A percentile compares a stretch with the other conserved stretches of the same genome.
These are phyloP conservation scores for Chimonanthus salicifolius DNA, from an alignment of 164 flowering plant species.

Conservation along the genomic window DNA sequence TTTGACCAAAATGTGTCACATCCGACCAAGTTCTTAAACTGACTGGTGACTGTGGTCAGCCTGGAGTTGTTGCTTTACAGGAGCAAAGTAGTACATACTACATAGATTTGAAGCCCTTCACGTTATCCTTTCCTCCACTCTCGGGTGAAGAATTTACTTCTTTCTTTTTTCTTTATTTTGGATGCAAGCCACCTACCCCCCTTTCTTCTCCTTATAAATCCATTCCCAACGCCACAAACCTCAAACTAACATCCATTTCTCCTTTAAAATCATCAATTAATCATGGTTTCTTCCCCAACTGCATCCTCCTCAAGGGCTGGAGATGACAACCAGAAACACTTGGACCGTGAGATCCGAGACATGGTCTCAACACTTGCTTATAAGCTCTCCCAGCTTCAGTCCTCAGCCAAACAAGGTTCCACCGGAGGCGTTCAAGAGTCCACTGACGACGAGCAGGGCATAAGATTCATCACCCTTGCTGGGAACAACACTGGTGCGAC, in stretches of 20 bases:
- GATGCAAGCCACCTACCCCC: background rate
- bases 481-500: conserved; percentile 74
- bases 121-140: conserved; percentile 1
- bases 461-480: conserved; percentile 57
- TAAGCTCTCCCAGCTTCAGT: conserved; percentile 32
- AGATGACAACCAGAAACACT: conserved; percentile 23
- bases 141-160: background rate
- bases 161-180: background rate
- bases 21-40: background rate
- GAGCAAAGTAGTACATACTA: background rate
- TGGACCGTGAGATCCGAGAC: conserved; percentile 43
- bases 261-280: background rate
- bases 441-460: conserved; percentile 31
- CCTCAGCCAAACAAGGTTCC: conserved; percentile 24
- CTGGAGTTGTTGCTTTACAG: background rate
- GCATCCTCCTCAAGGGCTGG: conserved; percentile 12
- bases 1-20: background rate
- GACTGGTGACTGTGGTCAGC: background rate
- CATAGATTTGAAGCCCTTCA: background rate
- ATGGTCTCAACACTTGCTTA: conserved; percentile 48
- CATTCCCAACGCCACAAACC: background rate
- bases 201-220: background rate
- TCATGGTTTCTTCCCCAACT: conserved; percentile 17
- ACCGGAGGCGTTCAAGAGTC: conserved; percentile 8
- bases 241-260: background rate